A percentile compares a stretch with the other conserved stretches of the same genome.
These are phyloP conservation scores for Metschnikowia matae DNA, from an alignment of 805 yeast species.

Conservation along the genomic window DNA sequence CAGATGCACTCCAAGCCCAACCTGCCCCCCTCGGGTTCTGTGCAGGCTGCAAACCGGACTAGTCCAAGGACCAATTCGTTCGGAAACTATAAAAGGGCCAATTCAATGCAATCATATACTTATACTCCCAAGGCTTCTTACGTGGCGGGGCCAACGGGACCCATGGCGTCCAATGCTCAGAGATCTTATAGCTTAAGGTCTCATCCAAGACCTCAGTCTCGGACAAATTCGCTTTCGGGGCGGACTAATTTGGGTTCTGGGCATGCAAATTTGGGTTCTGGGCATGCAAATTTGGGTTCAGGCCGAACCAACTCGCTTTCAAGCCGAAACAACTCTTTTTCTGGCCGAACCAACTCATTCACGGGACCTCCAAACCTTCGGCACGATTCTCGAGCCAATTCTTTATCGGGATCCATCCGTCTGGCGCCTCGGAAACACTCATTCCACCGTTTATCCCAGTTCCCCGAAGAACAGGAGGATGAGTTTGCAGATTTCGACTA, in stretches of 20 bases:
- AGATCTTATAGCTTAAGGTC: conserved; percentile 1
- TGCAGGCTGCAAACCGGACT: background rate
- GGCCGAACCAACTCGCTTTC: conserved; percentile 2
- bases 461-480: conserved; percentile 18
- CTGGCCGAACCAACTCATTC: background rate
- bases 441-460: background rate
- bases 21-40: background rate
- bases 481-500: conserved; percentile 18
- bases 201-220: background rate
- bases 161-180: background rate
- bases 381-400: conserved; percentile 1
- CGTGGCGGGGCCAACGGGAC: conserved; percentile 25
- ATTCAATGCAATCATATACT: conserved; percentile 33
- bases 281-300: conserved; percentile 1
- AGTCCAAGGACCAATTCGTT: conserved; percentile 19
- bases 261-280: conserved; percentile 1
- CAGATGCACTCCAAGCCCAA: conserved; percentile 27
- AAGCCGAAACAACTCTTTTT: conserved; percentile 1
- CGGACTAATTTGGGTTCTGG: conserved; percentile 1
- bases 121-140: conserved; percentile 41
- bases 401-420: conserved; percentile 2
- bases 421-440: conserved; percentile 4
- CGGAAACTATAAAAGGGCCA: conserved; percentile 20
- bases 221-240: conserved; percentile 3
- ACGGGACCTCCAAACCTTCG: background rate